Evolutionary conservation across 371 early-diverging fungal genomes (phyloP).

Genomic region (Vairimorpha ceranae): DNA sequence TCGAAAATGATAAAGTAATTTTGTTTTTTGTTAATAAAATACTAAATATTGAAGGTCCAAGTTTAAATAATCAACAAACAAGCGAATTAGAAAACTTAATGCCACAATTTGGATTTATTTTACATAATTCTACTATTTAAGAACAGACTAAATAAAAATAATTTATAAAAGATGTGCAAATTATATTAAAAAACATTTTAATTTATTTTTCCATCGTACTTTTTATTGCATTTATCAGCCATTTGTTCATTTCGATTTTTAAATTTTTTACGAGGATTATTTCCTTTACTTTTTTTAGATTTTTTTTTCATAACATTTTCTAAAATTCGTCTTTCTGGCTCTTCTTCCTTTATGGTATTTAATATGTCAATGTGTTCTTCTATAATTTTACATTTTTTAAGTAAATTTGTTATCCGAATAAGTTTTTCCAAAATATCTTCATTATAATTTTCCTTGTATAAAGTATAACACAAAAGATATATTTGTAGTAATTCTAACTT

Average conservation of each 20-base stretch:
- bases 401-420: background rate
- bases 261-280: constrained; percentile 1
- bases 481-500: constrained; percentile 5
- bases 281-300: background rate
- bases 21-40: constrained; percentile 13
- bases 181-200: background rate
- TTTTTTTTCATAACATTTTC: background rate
- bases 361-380: background rate
- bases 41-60: background rate
- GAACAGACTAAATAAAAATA: too few species aligned
- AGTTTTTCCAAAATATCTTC: background rate
- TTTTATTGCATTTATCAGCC: background rate
- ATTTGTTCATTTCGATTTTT: background rate
- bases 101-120: constrained; percentile 32
- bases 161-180: too few species aligned
- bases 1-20: background rate
- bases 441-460: constrained; percentile 2
- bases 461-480: background rate
- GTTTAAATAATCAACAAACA: constrained; percentile 8
- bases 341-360: background rate
- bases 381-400: background rate
- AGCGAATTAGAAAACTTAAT: constrained; percentile 5
- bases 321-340: background rate
- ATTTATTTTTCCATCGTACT: background rate
- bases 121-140: too few species aligned